Base-by-base conservation (phyloP, 2,329 filamentous ascomycete species). In the Nannizziopsis barbatae region DNA sequence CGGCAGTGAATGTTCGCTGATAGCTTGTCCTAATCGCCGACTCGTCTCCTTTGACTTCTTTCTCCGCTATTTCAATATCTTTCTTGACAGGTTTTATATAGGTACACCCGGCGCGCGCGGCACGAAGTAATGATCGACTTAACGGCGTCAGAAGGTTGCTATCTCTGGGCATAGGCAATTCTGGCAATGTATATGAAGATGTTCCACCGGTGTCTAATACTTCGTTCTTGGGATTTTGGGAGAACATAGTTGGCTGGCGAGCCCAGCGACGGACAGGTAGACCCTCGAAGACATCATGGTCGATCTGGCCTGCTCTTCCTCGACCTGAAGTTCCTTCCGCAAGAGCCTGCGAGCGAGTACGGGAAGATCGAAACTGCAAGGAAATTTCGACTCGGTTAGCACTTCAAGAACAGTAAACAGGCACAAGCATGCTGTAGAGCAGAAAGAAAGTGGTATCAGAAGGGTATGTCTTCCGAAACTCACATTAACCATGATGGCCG, bases 251-350 rank as follows among this genome's bases (percentile, higher is more conserved):
- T 67, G 72, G 73, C 50, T 84, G 80, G 54, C 84, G 80, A 49
- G 85, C 81, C 84, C 88, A 96, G 76, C 94, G 87, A 60, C 88
- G 83, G 50, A 95, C 84, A 12, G 90, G 90, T 9, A 95, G 75
- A 51, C 88, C 86, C 74, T 77, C 72, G 43, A 79, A 75, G 43
- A 81, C 72, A 70, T 84, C 81, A 61, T 82, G 78, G 55, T 84
- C 80, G 46, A 75, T 70, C 55, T 77, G 75, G 38, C 66, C 67
- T 27, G 62, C 64, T 55, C 68, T 62, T 43, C 61, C 65, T 41
- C 68, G 63, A 47, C 63, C 63, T 40, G 62, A 53, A 38, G 53
- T 54, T 36, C 69, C 69, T 52, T 77, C 75, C 50, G 75, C 71
- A 51, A 74, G 75, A 55, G 78, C 45, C 47, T 52, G 47, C 10